Percentiles rank a stretch among this genome's conserved stretches.
These are phyloP conservation scores for Diaporthe vexans DNA, from an alignment of 2,329 filamentous ascomycete species.

Conservation along the genomic window DNA sequence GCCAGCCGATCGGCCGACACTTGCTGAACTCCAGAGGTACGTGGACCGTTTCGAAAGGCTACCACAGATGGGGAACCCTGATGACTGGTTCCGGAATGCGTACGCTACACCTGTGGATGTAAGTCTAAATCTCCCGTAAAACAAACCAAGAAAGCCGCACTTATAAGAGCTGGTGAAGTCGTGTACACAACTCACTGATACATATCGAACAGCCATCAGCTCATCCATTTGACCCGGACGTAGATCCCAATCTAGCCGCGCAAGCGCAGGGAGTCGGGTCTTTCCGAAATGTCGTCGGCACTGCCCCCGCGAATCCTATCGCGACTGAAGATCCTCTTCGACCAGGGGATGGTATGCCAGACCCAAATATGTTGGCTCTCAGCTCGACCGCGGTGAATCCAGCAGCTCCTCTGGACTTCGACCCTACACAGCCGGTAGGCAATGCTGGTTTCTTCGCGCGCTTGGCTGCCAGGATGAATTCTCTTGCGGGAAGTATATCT, in stretches of 20 bases:
- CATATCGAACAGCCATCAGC: not conserved
- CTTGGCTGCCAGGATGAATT: not conserved
- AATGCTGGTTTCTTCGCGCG: not conserved
- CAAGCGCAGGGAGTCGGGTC: not conserved
- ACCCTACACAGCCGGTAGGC: not conserved
- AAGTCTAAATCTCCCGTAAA: not conserved
- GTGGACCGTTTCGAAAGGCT: not conserved
- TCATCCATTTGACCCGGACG: not conserved
- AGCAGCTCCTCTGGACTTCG: not conserved
- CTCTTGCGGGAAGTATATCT: not conserved
- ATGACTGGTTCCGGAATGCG: not conserved
- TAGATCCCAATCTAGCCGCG: not conserved
- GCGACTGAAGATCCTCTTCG: not conserved
- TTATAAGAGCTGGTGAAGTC: not conserved
- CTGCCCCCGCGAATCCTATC: not conserved
- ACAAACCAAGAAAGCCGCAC: too few relatives aligned
- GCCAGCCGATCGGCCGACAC: constrained; percentile 14
- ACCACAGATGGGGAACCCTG: not conserved
- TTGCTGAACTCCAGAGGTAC: constrained; percentile 10
- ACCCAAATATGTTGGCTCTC: not conserved
- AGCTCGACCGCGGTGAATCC: not conserved
- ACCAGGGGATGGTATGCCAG: not conserved
- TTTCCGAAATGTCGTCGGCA: not conserved
- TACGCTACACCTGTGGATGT: constrained; percentile 1
- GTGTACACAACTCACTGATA: not conserved